phyloP scores from a whole-genome alignment of 2,329 filamentous ascomycete species.

The Nemania sp. region DNA sequence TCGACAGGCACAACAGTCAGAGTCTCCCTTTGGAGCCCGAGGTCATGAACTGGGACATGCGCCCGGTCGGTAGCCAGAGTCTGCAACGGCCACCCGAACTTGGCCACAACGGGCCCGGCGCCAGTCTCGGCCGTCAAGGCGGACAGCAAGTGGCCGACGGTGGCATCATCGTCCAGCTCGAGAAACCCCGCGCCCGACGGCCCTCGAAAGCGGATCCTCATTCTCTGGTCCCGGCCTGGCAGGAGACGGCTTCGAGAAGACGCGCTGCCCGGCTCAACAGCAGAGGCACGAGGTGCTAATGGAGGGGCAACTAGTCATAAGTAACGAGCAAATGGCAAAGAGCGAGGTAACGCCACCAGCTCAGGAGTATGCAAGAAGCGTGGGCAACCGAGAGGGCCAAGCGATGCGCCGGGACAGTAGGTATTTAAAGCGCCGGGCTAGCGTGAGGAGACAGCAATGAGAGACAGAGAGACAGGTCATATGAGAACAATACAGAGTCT shows the following conservation, averaged over 20 bases:
- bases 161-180: constrained; percentile 68
- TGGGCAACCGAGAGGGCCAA: too few species aligned
- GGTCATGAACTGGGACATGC: constrained; percentile 51
- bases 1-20: constrained; percentile 54
- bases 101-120: constrained; percentile 70
- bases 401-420: too few species aligned
- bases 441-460: too few species aligned
- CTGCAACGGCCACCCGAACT: constrained; percentile 82
- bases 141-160: constrained; percentile 62
- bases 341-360: too few species aligned
- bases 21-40: constrained; percentile 54
- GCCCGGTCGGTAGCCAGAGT: constrained; percentile 63
- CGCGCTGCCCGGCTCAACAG: not conserved
- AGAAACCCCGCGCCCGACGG: constrained; percentile 74
- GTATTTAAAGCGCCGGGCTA: too few species aligned
- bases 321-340: too few species aligned
- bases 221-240: constrained; percentile 39
- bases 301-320: too few species aligned
- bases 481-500: too few species aligned
- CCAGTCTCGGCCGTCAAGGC: constrained; percentile 67
- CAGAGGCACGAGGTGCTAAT: not conserved
- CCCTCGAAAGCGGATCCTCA: constrained; percentile 76
- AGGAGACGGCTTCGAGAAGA: not conserved
- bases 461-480: too few species aligned
- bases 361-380: too few species aligned